A percentile compares a stretch with the other conserved stretches of the same genome.
Conservation (phyloP, 116 monocot species). For the Papilionanthe hybrid region DNA sequence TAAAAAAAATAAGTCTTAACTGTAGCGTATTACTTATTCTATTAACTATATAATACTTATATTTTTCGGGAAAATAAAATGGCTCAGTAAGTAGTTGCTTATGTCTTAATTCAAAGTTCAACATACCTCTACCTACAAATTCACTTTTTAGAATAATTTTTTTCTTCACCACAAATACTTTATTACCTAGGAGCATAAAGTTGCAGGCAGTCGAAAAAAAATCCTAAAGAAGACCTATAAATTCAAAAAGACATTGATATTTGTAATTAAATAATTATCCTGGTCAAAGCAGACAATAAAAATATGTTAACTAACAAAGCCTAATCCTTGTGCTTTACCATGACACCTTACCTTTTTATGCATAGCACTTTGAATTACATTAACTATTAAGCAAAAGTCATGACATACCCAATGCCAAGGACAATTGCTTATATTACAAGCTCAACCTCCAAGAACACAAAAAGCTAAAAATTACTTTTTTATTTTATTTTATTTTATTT, state of each 20-base stretch:
- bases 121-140: not conserved
- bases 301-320: not conserved
- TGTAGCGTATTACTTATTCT: too few relatives aligned
- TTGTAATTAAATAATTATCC: not conserved
- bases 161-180: too few relatives aligned
- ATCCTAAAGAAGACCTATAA: not conserved
- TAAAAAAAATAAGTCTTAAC: too few relatives aligned
- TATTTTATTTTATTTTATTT: too few relatives aligned
- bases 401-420: not conserved
- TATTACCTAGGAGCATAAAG: too few relatives aligned
- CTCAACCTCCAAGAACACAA: conserved; percentile 2
- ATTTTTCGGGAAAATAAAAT: too few relatives aligned
- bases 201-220: not conserved
- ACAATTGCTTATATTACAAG: not conserved
- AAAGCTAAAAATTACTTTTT: not conserved
- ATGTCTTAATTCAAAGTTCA: not conserved
- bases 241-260: not conserved
- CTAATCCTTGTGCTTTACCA: conserved; percentile 4
- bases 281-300: not conserved
- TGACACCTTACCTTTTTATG: not conserved
- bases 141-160: too few relatives aligned
- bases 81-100: too few relatives aligned
- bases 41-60: too few relatives aligned
- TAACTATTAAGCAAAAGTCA: not conserved
- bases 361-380: not conserved